These are phyloP conservation scores for Cytospora piceicola DNA, from an alignment of 2,329 filamentous ascomycete species.

Conservation along the genomic window DNA sequence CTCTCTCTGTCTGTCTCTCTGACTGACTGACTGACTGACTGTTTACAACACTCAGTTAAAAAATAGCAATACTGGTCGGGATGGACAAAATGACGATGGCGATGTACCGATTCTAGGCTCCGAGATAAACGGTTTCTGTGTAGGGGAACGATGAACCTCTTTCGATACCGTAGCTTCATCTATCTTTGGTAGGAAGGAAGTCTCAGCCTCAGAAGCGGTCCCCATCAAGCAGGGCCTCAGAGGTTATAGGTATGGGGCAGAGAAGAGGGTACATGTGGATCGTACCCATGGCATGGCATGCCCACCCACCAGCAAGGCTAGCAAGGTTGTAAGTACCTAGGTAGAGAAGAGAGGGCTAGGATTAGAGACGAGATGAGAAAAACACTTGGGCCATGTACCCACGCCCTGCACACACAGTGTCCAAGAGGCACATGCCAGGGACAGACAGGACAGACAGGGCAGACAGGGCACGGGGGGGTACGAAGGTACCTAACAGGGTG, in stretches of 20 bases:
- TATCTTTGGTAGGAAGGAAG: slow-evolving; percentile 28
- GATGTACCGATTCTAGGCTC: slow-evolving; percentile 26
- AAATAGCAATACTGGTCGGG: slow-evolving; percentile 11
- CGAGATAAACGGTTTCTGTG: slow-evolving; percentile 20
- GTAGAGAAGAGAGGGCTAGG: slow-evolving; percentile 58
- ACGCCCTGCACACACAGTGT: slow-evolving; percentile 28
- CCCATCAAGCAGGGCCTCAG: slow-evolving; percentile 25
- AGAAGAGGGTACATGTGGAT: slow-evolving; percentile 22
- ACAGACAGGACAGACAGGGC: slow-evolving; percentile 6
- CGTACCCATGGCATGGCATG: slow-evolving; percentile 16
- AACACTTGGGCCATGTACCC: slow-evolving; percentile 13
- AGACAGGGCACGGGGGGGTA: slow-evolving; percentile 1
- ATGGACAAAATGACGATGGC: slow-evolving; percentile 14
- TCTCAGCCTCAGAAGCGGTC: slow-evolving; percentile 28
- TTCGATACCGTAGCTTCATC: slow-evolving; percentile 17
- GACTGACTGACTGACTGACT: no score
- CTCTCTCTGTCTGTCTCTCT: slow-evolving; percentile 1
- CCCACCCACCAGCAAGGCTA: slow-evolving; percentile 11
- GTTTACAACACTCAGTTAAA: slow-evolving; percentile 19
- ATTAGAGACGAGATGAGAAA: slow-evolving; percentile 50
- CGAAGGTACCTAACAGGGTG: slow-evolving; percentile 17
- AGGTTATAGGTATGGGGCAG: slow-evolving; percentile 19
- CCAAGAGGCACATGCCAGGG: slow-evolving; percentile 19
- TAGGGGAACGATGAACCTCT: slow-evolving; percentile 11
- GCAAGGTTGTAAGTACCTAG: slow-evolving; percentile 13